Conservation (phyloP, 495 filamentous ascomycete species). For the Haplographium delicatum region DNA sequence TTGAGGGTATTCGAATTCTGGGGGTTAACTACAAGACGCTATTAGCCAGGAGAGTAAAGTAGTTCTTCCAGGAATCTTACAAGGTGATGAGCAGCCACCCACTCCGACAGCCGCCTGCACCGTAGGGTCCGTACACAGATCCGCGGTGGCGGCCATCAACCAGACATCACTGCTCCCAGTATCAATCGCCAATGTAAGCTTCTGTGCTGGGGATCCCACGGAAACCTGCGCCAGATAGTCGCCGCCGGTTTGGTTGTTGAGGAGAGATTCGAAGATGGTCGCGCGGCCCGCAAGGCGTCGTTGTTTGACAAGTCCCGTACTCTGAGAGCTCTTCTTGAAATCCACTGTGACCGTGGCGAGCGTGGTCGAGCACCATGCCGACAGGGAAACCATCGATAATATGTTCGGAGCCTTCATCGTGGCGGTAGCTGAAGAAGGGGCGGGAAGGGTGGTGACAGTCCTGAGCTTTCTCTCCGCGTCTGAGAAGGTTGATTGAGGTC, state of each 20-base stretch:
- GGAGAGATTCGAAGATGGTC: conserved; percentile 11
- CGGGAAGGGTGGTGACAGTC: too few relatives aligned
- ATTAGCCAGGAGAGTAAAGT: conserved; percentile 4
- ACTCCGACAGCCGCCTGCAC: conserved; percentile 28
- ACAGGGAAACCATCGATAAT: neutral
- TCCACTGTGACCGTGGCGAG: too few relatives aligned
- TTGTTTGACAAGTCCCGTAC: neutral
- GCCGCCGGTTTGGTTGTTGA: conserved; percentile 39
- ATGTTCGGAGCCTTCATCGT: too few relatives aligned
- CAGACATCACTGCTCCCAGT: conserved; percentile 89
- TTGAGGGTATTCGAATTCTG: conserved; percentile 65
- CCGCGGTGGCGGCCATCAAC: conserved; percentile 43
- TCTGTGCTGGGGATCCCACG: conserved; percentile 67
- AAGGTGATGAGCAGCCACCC: conserved; percentile 20
- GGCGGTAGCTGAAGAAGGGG: too few relatives aligned
- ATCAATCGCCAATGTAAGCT: conserved; percentile 51
- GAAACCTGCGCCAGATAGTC: conserved; percentile 63
- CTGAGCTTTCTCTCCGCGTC: too few relatives aligned
- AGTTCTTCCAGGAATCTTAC: conserved; percentile 7
- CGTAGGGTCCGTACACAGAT: conserved; percentile 34
- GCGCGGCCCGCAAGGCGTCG: too few relatives aligned
- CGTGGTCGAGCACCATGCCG: too few relatives aligned
- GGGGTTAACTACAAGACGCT: conserved; percentile 34
- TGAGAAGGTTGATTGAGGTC: too few relatives aligned
- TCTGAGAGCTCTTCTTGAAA: too few relatives aligned